Evolutionary conservation across 169 alveolate genomes (phyloP), one percentile per base, ranked within the genome.

Genomic region (Eimeria necatrix): DNA sequence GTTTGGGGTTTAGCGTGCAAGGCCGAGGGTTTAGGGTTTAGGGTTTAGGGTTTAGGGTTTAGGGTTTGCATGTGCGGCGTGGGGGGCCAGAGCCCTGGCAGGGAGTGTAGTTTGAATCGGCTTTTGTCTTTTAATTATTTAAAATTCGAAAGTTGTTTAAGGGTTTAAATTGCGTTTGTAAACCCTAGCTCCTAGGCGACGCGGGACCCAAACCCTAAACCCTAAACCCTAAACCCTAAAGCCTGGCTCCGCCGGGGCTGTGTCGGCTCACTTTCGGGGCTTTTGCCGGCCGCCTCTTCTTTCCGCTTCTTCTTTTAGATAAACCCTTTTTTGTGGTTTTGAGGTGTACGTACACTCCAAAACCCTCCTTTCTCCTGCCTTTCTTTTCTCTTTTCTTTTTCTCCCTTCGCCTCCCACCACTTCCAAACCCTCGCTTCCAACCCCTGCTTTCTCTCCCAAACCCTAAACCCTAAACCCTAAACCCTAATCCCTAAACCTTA

Each of bases 161-260:
- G 6, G 4, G 46, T 26, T 26, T 70, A 48, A 26, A 4, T 26
- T 26, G 16, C 52, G 16, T 32, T 1, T 26, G 26, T 12, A 73
- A 0, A 9, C 56, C 41, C 83, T 73, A 41, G 4, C 46, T 73
- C 22, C 24, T 10, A 4, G 9, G 3, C 4, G 18, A 41, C 4
- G 24, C 32, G 83, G 83, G 83, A 22, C 56, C 56, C 32, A 73
- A 73, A 73, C 84, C 88, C 88, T 78, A 78, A 78, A 78, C 88
- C 88, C 70, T 78, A 78, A 78, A 78, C 88, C 88, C 88, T 78
- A 78, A 49, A 78, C 88, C 88, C 88, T 78, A 78, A 49, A 48
- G 64, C 12, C 88, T 78, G 48, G 68, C 26, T 73, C 14, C 83
- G 26, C 56, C 4, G 88, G 88, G 88, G 88, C 88, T 78, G 64